Evolutionary conservation across 805 yeast genomes (phyloP).

Genomic region (Yamadazyma takamatsuzukensis): DNA sequence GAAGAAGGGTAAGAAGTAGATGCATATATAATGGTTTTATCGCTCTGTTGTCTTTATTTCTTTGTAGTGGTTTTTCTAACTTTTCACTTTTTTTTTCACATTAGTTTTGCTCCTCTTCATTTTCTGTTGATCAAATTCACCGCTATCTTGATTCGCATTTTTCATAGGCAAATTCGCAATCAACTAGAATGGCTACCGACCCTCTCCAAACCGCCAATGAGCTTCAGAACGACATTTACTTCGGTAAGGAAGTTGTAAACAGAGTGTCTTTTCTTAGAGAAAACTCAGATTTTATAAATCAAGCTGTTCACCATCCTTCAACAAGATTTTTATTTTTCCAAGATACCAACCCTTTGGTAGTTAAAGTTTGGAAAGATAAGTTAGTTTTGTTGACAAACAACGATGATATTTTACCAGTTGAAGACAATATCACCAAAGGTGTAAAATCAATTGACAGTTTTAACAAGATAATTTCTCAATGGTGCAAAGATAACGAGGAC

Average conservation of each 20-base stretch:
- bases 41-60: no score
- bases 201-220: slow-evolving; percentile 10
- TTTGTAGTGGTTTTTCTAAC: no score
- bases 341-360: slow-evolving; percentile 28
- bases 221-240: slow-evolving; percentile 27
- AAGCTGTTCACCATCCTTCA: slow-evolving; percentile 41
- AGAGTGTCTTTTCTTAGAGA: slow-evolving; percentile 63
- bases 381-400: slow-evolving; percentile 36
- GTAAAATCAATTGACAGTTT: slow-evolving; percentile 16
- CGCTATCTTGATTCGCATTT: no score
- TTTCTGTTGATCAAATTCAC: no score
- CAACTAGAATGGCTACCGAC: slow-evolving; percentile 16
- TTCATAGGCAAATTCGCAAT: no score
- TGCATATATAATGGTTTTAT: background rate
- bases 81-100: background rate
- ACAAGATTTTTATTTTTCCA: slow-evolving; percentile 48
- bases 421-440: slow-evolving; percentile 16
- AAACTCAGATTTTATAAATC: slow-evolving; percentile 47
- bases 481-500: slow-evolving; percentile 31
- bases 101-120: background rate
- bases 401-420: slow-evolving; percentile 23
- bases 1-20: slow-evolving; percentile 23
- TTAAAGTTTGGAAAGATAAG: slow-evolving; percentile 23
- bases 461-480: slow-evolving; percentile 14
- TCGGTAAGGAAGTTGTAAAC: slow-evolving; percentile 53